Evolutionary conservation across 2,329 filamentous ascomycete genomes (phyloP).

Genomic region (Penicillium rolfsii): DNA sequence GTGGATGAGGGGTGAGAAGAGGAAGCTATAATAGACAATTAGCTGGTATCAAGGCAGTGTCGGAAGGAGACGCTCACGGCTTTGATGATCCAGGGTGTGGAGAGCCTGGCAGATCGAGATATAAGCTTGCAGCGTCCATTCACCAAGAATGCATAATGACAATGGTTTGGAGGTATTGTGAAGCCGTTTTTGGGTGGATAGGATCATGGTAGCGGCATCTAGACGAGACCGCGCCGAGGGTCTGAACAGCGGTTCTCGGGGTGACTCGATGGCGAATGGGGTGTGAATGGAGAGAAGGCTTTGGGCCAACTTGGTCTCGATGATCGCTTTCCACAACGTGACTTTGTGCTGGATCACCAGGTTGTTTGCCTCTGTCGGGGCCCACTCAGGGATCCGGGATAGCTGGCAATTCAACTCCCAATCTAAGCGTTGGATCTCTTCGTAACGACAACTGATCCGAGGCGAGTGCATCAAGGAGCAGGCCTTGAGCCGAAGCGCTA

Average conservation of each 20-base stretch:
- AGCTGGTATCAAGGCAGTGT: background rate
- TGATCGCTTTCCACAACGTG: constrained; percentile 37
- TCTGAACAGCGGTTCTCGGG: constrained; percentile 37
- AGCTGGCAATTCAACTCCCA: constrained; percentile 42
- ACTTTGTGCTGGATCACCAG: constrained; percentile 33
- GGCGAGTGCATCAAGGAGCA: constrained; percentile 44
- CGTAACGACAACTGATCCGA: constrained; percentile 42
- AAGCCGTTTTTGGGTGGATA: constrained; percentile 42
- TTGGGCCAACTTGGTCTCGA: constrained; percentile 43
- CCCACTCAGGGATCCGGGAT: constrained; percentile 41
- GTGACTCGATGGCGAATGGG: constrained; percentile 43
- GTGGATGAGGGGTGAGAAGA: constrained; percentile 13
- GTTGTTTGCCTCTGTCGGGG: constrained; percentile 23
- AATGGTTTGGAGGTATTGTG: constrained; percentile 38
- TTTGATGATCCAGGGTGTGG: constrained; percentile 30
- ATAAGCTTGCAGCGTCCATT: constrained; percentile 44
- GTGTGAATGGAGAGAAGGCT: constrained; percentile 46
- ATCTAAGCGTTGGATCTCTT: constrained; percentile 47
- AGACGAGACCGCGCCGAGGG: constrained; percentile 42
- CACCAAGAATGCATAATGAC: constrained; percentile 41
- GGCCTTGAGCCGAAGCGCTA: constrained; percentile 37
- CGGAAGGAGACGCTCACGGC: constrained; percentile 25
- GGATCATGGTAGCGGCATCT: constrained; percentile 43
- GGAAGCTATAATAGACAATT: background rate
- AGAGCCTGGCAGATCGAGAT: constrained; percentile 44